These are phyloP conservation scores for Babesia divergens DNA, from an alignment of 169 alveolate species.

Conservation along the genomic window DNA sequence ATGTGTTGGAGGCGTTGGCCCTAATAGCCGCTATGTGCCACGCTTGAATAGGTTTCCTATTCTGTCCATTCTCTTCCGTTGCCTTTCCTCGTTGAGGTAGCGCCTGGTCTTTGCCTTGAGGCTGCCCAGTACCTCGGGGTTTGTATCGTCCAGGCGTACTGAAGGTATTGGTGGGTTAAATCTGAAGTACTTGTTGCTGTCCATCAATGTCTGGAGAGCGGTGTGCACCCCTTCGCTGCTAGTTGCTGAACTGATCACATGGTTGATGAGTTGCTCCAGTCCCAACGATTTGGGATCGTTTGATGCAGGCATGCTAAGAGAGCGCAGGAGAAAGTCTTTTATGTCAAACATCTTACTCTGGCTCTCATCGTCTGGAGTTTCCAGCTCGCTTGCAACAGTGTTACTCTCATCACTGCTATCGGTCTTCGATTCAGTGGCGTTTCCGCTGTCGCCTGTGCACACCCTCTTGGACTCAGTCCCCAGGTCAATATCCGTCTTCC, in stretches of 20 bases:
- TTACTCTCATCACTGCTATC: background rate
- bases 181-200: conserved; percentile 27
- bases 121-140: conserved; percentile 35
- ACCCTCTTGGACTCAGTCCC: background rate
- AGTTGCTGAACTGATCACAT: conserved; percentile 43
- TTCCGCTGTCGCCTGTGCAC: background rate
- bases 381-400: background rate
- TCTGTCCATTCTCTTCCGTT: background rate
- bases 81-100: conserved; percentile 5
- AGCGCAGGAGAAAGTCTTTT: conserved; percentile 16
- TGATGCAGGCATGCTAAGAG: background rate
- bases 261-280: conserved; percentile 44
- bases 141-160: conserved; percentile 46
- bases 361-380: conserved; percentile 7
- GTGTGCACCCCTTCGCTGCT: conserved; percentile 51
- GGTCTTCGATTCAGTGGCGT: background rate
- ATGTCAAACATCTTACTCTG: background rate
- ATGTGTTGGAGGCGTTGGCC: no score
- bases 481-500: background rate
- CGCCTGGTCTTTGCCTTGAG: conserved; percentile 32
- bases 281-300: conserved; percentile 21
- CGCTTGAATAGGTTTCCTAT: background rate
- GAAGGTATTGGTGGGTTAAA: conserved; percentile 45
- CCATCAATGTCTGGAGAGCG: conserved; percentile 41
- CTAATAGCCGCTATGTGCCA: no score